Evolutionary conservation across 2,329 filamentous ascomycete genomes (phyloP).

Genomic region (Ophiosphaerella korrae): DNA sequence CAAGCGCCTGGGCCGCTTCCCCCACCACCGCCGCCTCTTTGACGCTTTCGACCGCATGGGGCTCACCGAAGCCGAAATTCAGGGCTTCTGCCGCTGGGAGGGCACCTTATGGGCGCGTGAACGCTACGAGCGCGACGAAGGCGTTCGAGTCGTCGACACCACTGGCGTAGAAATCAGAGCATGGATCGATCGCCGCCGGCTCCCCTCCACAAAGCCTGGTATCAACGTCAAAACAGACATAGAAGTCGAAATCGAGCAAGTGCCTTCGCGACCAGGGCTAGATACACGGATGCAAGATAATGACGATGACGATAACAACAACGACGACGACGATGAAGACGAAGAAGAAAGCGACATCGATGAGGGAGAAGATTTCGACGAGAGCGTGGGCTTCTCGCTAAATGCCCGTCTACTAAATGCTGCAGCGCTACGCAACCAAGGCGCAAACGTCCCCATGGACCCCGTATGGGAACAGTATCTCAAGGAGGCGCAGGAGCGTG

Average conservation of each 20-base stretch:
- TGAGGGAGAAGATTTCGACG: constrained; percentile 20
- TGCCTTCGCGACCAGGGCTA: constrained; percentile 29
- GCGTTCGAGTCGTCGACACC: constrained; percentile 71
- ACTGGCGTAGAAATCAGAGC: constrained; percentile 70
- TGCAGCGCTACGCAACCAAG: constrained; percentile 66
- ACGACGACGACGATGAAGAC: constrained; percentile 18
- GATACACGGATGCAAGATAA: constrained; percentile 48
- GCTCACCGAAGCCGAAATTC: constrained; percentile 72
- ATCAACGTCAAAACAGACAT: constrained; percentile 52
- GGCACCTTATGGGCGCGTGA: constrained; percentile 83
- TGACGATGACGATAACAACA: constrained; percentile 53
- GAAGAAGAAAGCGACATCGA: neutral
- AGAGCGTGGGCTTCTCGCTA: constrained; percentile 63
- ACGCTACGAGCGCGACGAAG: constrained; percentile 76
- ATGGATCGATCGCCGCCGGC: constrained; percentile 56
- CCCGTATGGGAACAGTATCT: constrained; percentile 78
- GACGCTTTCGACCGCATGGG: constrained; percentile 73
- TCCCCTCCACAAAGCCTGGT: constrained; percentile 14
- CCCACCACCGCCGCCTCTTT: constrained; percentile 77
- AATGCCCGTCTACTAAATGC: constrained; percentile 70
- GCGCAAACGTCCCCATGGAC: constrained; percentile 64
- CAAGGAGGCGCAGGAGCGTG: constrained; percentile 70
- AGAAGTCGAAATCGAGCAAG: constrained; percentile 47
- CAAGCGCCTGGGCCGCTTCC: constrained; percentile 76
- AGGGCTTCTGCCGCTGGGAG: constrained; percentile 78